Percentiles rank a stretch among this genome's conserved stretches.
Conservation (phyloP, 208 protist genomes). For the Porcisia hertigi region DNA sequence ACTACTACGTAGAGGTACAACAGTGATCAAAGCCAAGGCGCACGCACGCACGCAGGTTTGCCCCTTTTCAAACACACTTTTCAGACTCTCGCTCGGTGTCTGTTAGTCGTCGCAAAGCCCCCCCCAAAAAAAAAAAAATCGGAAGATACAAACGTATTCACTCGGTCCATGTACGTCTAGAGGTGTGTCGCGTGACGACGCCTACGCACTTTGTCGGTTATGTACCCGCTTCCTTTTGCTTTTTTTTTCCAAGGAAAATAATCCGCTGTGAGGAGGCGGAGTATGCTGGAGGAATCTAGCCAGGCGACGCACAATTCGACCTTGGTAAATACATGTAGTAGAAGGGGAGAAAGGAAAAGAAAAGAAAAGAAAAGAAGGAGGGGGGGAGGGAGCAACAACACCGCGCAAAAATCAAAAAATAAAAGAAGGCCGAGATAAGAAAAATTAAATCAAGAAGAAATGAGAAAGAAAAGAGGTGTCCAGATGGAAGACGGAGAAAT, state of each 20-base stretch:
- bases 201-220: background rate
- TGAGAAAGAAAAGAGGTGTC: too few species aligned
- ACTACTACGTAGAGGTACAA: too few species aligned
- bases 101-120: background rate
- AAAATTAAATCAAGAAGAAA: too few species aligned
- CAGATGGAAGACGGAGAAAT: too few species aligned
- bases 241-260: too few species aligned
- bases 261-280: background rate
- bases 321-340: background rate
- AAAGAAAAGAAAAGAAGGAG: constrained; percentile 8
- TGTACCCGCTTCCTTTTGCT: too few species aligned
- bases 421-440: background rate
- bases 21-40: background rate
- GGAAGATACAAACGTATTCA: background rate
- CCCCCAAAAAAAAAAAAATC: background rate
- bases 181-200: background rate
- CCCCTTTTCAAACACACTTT: background rate
- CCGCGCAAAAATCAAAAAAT: background rate
- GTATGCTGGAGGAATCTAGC: background rate
- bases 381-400: background rate
- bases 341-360: background rate
- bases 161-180: background rate
- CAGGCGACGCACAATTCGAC: background rate
- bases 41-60: background rate
- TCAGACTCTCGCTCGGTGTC: background rate